Percentiles rank a stretch among this genome's conserved stretches.
Evolutionary conservation across 768 basidiomycete species (phyloP).

Genomic region (Amanita muscaria): DNA sequence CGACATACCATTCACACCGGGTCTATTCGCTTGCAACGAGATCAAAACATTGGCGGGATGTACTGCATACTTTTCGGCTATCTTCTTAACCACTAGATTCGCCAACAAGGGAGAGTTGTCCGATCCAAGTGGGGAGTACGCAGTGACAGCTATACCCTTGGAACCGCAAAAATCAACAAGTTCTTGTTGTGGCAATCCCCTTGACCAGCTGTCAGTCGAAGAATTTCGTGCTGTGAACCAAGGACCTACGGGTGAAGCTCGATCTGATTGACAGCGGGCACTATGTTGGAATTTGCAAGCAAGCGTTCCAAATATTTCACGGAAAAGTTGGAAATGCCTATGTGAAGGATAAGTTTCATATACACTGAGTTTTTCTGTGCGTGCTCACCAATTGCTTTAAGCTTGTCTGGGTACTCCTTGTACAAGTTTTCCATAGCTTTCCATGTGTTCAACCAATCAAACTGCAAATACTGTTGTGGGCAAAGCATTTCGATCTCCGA

Average conservation of each 20-base stretch:
- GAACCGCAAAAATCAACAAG: too few species aligned
- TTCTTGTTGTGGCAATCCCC: too few species aligned
- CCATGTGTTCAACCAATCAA: slow-evolving; percentile 74
- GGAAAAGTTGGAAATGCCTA: slow-evolving; percentile 66
- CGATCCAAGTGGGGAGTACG: too few species aligned
- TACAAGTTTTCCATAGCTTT: slow-evolving; percentile 63
- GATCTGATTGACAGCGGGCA: slow-evolving; percentile 77
- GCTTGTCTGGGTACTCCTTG: slow-evolving; percentile 57
- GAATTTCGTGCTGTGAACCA: too few species aligned
- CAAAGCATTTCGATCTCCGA: background rate
- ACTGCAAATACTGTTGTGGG: slow-evolving; percentile 13
- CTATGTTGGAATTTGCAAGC: slow-evolving; percentile 43
- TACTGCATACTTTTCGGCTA: slow-evolving; percentile 55
- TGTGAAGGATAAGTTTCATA: background rate
- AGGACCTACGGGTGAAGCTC: slow-evolving; percentile 73
- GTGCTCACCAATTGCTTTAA: slow-evolving; percentile 61
- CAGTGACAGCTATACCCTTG: too few species aligned
- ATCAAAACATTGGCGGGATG: slow-evolving; percentile 59
- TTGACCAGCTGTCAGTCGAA: too few species aligned
- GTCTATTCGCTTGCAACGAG: slow-evolving; percentile 64
- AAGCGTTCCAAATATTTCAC: slow-evolving; percentile 55
- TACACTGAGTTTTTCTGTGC: slow-evolving; percentile 5
- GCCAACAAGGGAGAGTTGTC: slow-evolving; percentile 57
- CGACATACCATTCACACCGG: slow-evolving; percentile 40
- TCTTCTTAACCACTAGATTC: slow-evolving; percentile 48